phyloP scores from a whole-genome alignment of 768 basidiomycete species.

The Amanita subjunquillea region DNA sequence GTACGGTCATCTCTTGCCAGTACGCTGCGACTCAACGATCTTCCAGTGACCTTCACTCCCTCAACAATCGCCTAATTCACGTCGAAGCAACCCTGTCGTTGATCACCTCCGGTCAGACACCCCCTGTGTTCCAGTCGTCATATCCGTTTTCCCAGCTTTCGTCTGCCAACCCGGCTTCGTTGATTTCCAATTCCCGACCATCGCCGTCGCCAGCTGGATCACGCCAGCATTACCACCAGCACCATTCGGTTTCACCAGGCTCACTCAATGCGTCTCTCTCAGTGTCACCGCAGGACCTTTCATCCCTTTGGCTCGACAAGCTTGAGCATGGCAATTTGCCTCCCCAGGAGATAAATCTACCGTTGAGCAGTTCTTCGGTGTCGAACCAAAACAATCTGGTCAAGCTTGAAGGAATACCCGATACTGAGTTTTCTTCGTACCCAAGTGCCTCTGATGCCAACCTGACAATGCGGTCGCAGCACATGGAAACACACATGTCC shows the following conservation, averaged over 20 bases:
- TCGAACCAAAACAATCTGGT: not conserved
- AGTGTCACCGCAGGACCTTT: constrained; percentile 46
- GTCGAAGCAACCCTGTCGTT: constrained; percentile 54
- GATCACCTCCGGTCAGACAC: constrained; percentile 29
- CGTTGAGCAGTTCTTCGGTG: not conserved
- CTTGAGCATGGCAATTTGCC: constrained; percentile 23
- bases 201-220: not conserved
- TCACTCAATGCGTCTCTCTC: constrained; percentile 32
- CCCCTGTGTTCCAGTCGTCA: constrained; percentile 25
- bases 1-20: constrained; percentile 26
- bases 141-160: constrained; percentile 19
- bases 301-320: constrained; percentile 50
- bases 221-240: constrained; percentile 17
- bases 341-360: not conserved
- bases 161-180: constrained; percentile 3
- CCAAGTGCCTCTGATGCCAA: constrained; percentile 10
- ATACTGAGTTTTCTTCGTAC: constrained; percentile 10
- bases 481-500: constrained; percentile 1
- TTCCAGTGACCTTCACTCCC: constrained; percentile 65
- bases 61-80: constrained; percentile 69
- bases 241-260: constrained; percentile 20
- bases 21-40: not conserved
- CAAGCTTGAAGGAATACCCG: constrained; percentile 18
- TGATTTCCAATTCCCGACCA: constrained; percentile 17
- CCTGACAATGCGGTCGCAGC: constrained; percentile 2